These are phyloP conservation scores for Funneliformis mosseae DNA, from an alignment of 192 early-diverging fungal species.

Conservation along the genomic window DNA sequence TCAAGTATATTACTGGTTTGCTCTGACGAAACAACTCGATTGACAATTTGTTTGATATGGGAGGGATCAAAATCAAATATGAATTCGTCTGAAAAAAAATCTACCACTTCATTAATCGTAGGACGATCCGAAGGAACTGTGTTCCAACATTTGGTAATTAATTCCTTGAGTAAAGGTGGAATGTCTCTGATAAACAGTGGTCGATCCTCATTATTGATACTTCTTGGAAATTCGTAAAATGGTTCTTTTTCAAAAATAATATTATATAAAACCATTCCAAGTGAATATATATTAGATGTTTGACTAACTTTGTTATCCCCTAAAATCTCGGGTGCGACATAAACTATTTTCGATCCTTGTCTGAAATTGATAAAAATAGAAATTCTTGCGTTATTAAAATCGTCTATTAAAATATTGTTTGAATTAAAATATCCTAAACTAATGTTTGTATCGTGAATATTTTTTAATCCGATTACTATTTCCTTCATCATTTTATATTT, in stretches of 20 bases:
- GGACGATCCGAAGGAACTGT: background rate
- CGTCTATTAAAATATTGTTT: background rate
- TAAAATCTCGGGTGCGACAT: background rate
- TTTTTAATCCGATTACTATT: background rate
- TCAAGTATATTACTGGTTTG: no score
- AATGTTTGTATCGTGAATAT: background rate
- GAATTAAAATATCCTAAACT: background rate
- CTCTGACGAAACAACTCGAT: no score
- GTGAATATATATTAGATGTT: background rate
- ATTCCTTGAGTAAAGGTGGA: background rate
- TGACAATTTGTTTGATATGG: no score
- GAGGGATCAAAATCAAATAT: background rate
- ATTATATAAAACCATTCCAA: background rate
- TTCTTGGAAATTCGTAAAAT: background rate
- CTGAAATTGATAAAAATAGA: background rate
- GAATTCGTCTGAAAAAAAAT: background rate
- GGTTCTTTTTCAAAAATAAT: background rate
- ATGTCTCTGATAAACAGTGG: background rate
- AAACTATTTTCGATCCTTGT: background rate
- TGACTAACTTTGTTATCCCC: background rate
- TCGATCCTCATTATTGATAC: background rate
- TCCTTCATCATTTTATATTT: background rate
- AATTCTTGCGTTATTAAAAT: background rate
- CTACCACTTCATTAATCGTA: background rate
- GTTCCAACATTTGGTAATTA: background rate